Base-by-base conservation (phyloP, 805 yeast species). In the Candida pseudoglaebosa region DNA sequence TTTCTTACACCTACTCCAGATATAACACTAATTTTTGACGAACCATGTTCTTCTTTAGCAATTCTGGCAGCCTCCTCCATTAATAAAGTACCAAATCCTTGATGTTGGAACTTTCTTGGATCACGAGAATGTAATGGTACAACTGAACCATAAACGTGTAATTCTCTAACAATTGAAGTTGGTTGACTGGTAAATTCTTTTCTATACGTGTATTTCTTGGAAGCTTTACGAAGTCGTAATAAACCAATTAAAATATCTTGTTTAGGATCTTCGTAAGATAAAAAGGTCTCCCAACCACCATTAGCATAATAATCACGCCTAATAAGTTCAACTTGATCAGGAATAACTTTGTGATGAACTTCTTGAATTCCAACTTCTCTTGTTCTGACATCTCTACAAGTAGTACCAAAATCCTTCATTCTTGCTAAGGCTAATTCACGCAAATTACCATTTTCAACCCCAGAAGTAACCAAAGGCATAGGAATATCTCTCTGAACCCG, bases 21-120 rank as follows among this genome's bases (percentile, higher is more conserved):
- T 50, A 93, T 93, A 39, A 93, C 99, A 58, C 95, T 80, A 26
- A 93, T 84, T 67, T 93, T 93, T 37, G 73, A 70, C 4, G 95
- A 83, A 0, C 96, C 95, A 59, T 93, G 99, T 59, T 93, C 99
- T 53, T 89, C 96, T 37, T 80, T 75, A 1, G 99, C 93, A 43
- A 93, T 93, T 48, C 96, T 76, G 53, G 88, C 98, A 3, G 99
- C 99, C 62, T 93, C 99, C 62, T 93, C 98, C 99, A 93, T 93
- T 37, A 93, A 65, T 53, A 93, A 71, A 4, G 99, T 91, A 46
- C 99, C 99, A 59, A 91, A 93, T 15, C 99, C 99, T 71, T 93
- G 99, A 69, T 93, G 99, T 67, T 93, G 99, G 71, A 93, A 93
- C 62, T 93, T 93, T 55, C 96, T 77, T 33, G 99, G 99, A 63